phyloP scores from a whole-genome alignment of 257 asterid species.

The Henckelia pumila region DNA sequence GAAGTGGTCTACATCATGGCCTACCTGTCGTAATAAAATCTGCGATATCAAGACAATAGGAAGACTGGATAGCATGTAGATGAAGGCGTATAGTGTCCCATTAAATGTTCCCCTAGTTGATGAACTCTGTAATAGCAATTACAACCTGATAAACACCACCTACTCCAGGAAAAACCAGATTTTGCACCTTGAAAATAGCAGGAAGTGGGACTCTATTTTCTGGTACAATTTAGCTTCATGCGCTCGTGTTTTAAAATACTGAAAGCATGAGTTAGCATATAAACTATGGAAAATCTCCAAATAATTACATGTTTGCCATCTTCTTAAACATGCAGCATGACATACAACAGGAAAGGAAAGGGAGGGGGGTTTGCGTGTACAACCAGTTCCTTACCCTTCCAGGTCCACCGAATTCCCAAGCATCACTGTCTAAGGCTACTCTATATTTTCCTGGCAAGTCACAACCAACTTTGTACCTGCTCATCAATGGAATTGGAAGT shows the following conservation, averaged over 20 bases:
- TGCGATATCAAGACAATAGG: constrained; percentile 6
- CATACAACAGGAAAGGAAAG: neutral
- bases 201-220: neutral
- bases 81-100: neutral
- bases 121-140: neutral
- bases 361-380: constrained; percentile 9
- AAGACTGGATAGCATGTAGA: neutral
- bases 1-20: constrained; percentile 85
- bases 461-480: constrained; percentile 95
- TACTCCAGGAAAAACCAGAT: neutral
- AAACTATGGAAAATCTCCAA: neutral
- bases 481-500: constrained; percentile 12
- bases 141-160: neutral
- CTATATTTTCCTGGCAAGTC: constrained; percentile 92
- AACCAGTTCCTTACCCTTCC: constrained; percentile 72
- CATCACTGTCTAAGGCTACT: constrained; percentile 92
- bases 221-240: neutral
- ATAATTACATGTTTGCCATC: neutral
- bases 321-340: neutral
- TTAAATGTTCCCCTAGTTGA: constrained; percentile 6
- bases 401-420: constrained; percentile 88
- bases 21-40: constrained; percentile 46
- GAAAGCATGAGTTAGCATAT: constrained; percentile 8
- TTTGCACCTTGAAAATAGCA: neutral
- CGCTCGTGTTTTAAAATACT: neutral